Evolutionary conservation across 169 alveolate genomes (phyloP), one percentile per base, ranked within the genome.

Genomic region (Plasmodium reichenowi): DNA sequence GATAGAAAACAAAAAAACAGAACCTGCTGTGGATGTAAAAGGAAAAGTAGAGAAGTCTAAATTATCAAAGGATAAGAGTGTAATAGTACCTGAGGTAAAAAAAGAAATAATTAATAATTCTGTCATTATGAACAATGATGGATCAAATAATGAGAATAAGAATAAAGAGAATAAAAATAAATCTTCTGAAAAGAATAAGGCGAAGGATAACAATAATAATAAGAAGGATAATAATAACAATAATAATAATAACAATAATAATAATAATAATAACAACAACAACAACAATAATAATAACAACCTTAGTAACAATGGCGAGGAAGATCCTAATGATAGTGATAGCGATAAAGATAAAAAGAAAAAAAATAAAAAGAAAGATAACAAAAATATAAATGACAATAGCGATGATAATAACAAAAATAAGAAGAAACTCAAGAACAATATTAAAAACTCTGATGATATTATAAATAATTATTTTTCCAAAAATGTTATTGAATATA

Each of bases 401-500:
- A 50, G 29, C 2, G 43, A 3, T 17, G 32, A 72, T 15, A 32
- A 26, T 15, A 72, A 32, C 24, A 15, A 2, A 2, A 58, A 24
- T 1, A 38, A 56, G 22, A n/a, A 72, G 5, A 50, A 52, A 6
- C 24, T 12, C 0, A 29, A 72, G 9, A 72, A 56, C 5, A n/a
- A 13, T 10, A 58, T 12, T 8, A 47, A 68, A 26, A 58, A 54
- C 47, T 9, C 32, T 8, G 83, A 80, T 1, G 85, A 80, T 17
- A n/a, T 50, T 26, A 68, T 80, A 48, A 68, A 80, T 43, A 68
- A 68, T 48, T 80, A 80, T 48, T 80, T 80, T 60, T 52, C 68
- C 26, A 80, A 80, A 54, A 67, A 67, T 62, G 20, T 80, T 48
- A 67, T 80, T 29, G 85, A 80, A n/a, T 47, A 68, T 13, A 80